phyloP scores from a whole-genome alignment of 2,329 filamentous ascomycete species.

The Orbilia blumenaviensis region DNA sequence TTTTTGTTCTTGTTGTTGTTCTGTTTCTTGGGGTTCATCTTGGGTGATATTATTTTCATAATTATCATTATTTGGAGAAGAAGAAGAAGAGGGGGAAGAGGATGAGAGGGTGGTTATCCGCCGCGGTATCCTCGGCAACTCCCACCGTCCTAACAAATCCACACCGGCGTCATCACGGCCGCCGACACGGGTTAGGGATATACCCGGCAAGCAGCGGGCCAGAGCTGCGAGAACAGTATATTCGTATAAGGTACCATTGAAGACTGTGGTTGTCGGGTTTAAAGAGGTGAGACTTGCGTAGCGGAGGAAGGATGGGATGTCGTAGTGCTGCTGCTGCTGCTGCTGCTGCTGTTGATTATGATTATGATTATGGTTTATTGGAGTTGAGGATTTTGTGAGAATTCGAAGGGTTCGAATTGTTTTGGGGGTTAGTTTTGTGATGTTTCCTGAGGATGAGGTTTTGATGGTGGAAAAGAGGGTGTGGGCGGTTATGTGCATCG shows the following conservation, averaged over 20 bases:
- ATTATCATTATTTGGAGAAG: neutral
- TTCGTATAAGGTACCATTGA: constrained; percentile 79
- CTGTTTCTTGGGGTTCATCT: too few relatives aligned
- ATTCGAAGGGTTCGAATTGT: too few relatives aligned
- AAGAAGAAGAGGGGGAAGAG: too few relatives aligned
- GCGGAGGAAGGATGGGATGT: constrained; percentile 72
- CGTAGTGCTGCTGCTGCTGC: constrained; percentile 65
- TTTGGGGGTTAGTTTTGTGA: neutral
- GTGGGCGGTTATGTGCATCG: neutral
- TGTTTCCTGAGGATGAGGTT: neutral
- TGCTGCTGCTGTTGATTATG: neutral
- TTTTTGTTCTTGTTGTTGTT: too few relatives aligned
- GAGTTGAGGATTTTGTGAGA: neutral
- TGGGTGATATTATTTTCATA: neutral
- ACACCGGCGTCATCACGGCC: constrained; percentile 75
- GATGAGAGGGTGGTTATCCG: neutral
- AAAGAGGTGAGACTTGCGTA: constrained; percentile 70
- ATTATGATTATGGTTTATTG: neutral
- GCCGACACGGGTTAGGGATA: constrained; percentile 73
- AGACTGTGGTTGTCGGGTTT: constrained; percentile 69
- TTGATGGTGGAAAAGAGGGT: too few relatives aligned
- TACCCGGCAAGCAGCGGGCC: constrained; percentile 66
- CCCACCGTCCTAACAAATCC: constrained; percentile 78
- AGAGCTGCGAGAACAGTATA: constrained; percentile 72
- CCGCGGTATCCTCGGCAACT: constrained; percentile 63